These are phyloP conservation scores for Stephanodiscus minutulus DNA, from an alignment of 108 stramenopile species.

Conservation along the genomic window DNA sequence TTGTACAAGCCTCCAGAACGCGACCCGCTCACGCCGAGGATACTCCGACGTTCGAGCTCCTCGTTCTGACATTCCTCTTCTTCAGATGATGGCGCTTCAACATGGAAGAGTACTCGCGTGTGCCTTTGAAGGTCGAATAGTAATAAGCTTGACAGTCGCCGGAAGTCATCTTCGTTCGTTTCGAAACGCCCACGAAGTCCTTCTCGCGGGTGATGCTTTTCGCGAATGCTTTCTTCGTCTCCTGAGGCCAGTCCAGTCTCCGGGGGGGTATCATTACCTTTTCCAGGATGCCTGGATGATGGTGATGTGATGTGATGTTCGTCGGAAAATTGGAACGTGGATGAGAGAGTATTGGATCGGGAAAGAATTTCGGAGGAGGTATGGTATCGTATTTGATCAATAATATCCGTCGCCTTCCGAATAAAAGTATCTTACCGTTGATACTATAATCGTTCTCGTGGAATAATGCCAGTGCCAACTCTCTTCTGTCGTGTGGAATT, in stretches of 20 bases:
- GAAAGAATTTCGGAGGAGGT: neutral
- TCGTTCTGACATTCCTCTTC: neutral
- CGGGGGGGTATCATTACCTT: slow-evolving; percentile 21
- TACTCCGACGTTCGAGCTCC: neutral
- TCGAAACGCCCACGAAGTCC: slow-evolving; percentile 10
- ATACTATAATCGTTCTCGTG: slow-evolving; percentile 28
- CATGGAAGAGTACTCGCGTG: slow-evolving; percentile 6
- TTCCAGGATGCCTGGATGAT: slow-evolving; percentile 21
- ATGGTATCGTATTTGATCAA: neutral
- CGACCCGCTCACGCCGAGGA: too few relatives aligned
- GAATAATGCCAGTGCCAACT: slow-evolving; percentile 27
- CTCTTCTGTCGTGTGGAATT: slow-evolving; percentile 35
- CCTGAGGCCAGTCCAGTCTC: slow-evolving; percentile 20
- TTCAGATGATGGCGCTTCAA: slow-evolving; percentile 10
- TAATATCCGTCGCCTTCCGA: neutral
- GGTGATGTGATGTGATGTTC: too few relatives aligned
- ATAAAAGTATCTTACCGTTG: slow-evolving; percentile 13
- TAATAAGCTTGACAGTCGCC: slow-evolving; percentile 31
- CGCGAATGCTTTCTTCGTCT: slow-evolving; percentile 16
- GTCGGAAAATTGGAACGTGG: neutral
- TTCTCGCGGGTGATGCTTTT: slow-evolving; percentile 17
- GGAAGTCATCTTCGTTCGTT: neutral
- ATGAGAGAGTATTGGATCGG: neutral
- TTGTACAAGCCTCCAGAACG: too few relatives aligned
- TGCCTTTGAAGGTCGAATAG: slow-evolving; percentile 31